Conservation (phyloP, 768 basidiomycete species). For the Podaxis carcinomalis region DNA sequence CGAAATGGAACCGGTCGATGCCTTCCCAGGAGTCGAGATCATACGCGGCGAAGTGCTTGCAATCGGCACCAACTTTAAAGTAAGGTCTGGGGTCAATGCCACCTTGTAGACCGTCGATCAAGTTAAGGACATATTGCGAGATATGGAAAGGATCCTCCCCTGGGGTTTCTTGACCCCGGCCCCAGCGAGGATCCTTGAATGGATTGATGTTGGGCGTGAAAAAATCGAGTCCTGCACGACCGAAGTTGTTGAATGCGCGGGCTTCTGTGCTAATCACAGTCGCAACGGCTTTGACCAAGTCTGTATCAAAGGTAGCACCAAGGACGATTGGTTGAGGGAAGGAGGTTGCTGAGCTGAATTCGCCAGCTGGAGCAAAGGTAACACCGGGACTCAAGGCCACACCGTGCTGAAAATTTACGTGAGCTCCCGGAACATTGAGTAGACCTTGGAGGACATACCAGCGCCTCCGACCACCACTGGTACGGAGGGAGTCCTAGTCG, state of each 20-base stretch:
- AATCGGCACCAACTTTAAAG: conserved; percentile 50
- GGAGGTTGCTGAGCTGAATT: conserved; percentile 55
- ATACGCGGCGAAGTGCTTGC: conserved; percentile 60
- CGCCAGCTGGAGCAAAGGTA: conserved; percentile 41
- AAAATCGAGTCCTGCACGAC: conserved; percentile 49
- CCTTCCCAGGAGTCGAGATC: conserved; percentile 57
- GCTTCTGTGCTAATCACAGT: conserved; percentile 52
- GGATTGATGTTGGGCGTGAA: conserved; percentile 57
- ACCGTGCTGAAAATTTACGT: conserved; percentile 39
- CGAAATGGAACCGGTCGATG: conserved; percentile 42
- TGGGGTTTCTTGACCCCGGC: conserved; percentile 57
- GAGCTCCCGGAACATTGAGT: neutral
- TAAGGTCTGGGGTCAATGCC: conserved; percentile 48
- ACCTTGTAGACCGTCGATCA: conserved; percentile 53
- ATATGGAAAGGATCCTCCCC: conserved; percentile 57
- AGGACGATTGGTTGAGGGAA: conserved; percentile 55
- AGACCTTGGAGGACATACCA: conserved; percentile 30
- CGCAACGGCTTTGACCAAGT: conserved; percentile 44
- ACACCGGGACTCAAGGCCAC: conserved; percentile 51
- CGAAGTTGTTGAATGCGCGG: conserved; percentile 53
- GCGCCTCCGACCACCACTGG: conserved; percentile 58
- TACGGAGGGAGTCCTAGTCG: conserved; percentile 54
- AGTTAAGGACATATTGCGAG: conserved; percentile 47
- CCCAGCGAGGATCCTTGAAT: conserved; percentile 63
- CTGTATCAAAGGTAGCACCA: conserved; percentile 52